Percentiles rank a stretch among this genome's conserved stretches.
Evolutionary conservation across 164 flowering plant species (phyloP).

Genomic region (Warburgia ugandensis): DNA sequence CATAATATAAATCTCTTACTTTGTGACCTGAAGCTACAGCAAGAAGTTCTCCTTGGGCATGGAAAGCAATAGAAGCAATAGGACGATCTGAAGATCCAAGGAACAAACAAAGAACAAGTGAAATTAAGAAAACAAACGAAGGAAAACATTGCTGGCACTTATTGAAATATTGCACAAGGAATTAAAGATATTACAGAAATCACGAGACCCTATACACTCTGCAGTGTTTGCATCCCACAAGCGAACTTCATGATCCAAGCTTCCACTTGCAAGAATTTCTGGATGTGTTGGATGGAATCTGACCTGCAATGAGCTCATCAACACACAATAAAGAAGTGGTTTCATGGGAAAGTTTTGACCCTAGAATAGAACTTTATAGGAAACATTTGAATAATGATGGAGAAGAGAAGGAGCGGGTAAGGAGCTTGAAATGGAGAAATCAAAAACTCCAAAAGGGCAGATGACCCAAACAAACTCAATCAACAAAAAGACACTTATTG

Average conservation of each 20-base stretch:
- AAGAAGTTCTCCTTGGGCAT: constrained; percentile 84
- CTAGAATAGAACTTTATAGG: no score
- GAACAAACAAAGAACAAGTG: neutral
- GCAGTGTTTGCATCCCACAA: constrained; percentile 87
- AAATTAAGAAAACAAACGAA: neutral
- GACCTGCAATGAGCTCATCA: constrained; percentile 45
- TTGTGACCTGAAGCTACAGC: constrained; percentile 99
- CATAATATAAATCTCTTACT: constrained; percentile 32
- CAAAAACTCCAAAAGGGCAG: neutral
- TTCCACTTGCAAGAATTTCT: constrained; percentile 90
- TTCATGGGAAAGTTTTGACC: neutral
- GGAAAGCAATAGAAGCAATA: constrained; percentile 96
- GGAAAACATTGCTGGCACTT: neutral
- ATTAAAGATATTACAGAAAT: constrained; percentile 55
- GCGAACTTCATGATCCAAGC: constrained; percentile 97
- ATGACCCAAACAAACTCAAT: neutral
- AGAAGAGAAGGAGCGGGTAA: neutral
- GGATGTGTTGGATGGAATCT: constrained; percentile 84
- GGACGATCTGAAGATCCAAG: constrained; percentile 64
- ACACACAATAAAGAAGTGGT: constrained; percentile 1
- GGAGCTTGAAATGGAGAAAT: neutral
- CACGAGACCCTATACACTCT: constrained; percentile 76
- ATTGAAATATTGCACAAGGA: neutral
- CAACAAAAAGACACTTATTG: neutral
- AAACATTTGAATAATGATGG: neutral